Evolutionary conservation across 2,329 filamentous ascomycete species (phyloP).

Genomic region (Venturia pyrina): DNA sequence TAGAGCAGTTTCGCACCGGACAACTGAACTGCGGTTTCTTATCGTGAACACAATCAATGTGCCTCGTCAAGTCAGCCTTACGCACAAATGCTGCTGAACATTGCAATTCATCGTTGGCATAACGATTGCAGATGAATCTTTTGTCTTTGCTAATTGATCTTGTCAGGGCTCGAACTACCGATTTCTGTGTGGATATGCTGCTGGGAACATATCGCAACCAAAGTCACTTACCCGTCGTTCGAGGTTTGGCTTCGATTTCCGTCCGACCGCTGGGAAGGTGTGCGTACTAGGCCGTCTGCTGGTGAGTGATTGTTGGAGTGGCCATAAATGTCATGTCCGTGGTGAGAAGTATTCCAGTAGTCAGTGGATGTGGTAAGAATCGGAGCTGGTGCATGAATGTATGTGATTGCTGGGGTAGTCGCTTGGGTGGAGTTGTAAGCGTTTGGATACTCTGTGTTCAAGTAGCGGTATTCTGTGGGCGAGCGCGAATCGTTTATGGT

Average conservation of each 20-base stretch:
- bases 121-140: constrained; percentile 8
- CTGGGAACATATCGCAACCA: background rate
- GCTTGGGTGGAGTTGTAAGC: background rate
- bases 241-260: background rate
- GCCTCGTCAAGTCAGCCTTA: constrained; percentile 13
- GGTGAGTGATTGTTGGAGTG: background rate
- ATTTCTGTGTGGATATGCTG: background rate
- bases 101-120: background rate
- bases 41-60: constrained; percentile 13
- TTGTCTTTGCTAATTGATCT: background rate
- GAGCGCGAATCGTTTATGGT: background rate
- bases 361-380: background rate
- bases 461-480: background rate
- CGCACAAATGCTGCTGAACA: constrained; percentile 9
- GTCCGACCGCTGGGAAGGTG: background rate
- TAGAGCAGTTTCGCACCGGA: constrained; percentile 3
- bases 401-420: background rate
- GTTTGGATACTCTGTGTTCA: background rate
- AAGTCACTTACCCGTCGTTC: background rate
- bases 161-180: background rate
- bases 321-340: background rate
- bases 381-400: background rate
- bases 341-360: background rate
- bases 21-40: constrained; percentile 6
- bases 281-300: background rate